Evolutionary conservation across 345 rosid species (phyloP), one percentile per base, ranked within the genome.

Genomic region (Erysimum cheiranthoides): DNA sequence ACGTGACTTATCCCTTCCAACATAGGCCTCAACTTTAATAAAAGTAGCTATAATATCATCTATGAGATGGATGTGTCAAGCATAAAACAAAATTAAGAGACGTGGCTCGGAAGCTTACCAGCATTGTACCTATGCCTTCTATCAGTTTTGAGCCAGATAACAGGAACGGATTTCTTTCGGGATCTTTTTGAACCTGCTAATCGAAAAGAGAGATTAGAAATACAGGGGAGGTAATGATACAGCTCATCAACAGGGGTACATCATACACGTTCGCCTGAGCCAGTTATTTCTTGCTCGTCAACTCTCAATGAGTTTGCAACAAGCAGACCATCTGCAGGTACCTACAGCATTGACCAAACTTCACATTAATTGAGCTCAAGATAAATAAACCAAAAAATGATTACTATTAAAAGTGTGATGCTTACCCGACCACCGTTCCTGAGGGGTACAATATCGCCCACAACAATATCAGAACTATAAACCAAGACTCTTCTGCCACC

Each of bases 131-230:
- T 45, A 85, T 78, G 50, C 98, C 96, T 80, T 93, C 97, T 21
- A 92, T 96, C 63, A 93, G 86, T 83, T 93, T 93, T 75, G 96
- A 93, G 4, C 98, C 97, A 76, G 98, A 87, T 79, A 87, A 86
- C 62, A 93, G 70, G 78, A 91, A 93, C 14, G 94, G 97, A 38
- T 85, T 62, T 53, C 61, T 82, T n/a, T 83, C 2, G 47, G 13
- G 80, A 83, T 90, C 87, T 85, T 90, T 93, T 74, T 67, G 87
- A 40, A 89, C 90, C 95, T 93, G 73, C 61, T 83, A 76, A 18
- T 72, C 11, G 56, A 35, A 76, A 51, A 64, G 18, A 27, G 34
- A 40, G 70, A 66, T 70, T 80, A 79, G 77, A 59, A 79, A 21
- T 68, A 79, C 18, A 51, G 74, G 61, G 3, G 66, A 8, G 39